Evolutionary conservation across 106 monocot species (phyloP).

Genomic region (Dactylorhiza incarnata): DNA sequence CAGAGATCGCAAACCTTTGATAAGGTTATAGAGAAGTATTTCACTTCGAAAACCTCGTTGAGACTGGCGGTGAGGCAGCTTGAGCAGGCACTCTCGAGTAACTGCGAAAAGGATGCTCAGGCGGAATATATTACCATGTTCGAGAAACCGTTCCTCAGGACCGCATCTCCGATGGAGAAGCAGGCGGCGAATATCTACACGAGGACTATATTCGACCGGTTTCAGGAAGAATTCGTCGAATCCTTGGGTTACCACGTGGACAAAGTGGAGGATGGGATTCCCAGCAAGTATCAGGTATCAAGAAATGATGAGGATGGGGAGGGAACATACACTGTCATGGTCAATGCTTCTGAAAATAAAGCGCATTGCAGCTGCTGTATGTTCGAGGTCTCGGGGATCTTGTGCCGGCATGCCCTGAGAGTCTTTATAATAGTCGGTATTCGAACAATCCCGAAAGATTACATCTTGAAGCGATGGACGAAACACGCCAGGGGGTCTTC

Average conservation of each 20-base stretch:
- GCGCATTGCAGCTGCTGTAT: slow-evolving; percentile 52
- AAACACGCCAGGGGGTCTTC: slow-evolving; percentile 48
- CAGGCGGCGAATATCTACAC: slow-evolving; percentile 60
- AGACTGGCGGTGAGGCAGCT: slow-evolving; percentile 40
- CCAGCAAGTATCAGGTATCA: slow-evolving; percentile 39
- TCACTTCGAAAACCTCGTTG: slow-evolving; percentile 34
- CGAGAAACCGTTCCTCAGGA: slow-evolving; percentile 44
- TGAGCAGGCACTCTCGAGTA: slow-evolving; percentile 28
- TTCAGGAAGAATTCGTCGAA: slow-evolving; percentile 64
- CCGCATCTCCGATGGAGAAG: slow-evolving; percentile 73
- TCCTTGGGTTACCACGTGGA: slow-evolving; percentile 53
- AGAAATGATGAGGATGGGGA: slow-evolving; percentile 40
- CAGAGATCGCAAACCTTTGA: slow-evolving; percentile 28
- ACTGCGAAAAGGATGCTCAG: slow-evolving; percentile 41
- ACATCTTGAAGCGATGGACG: slow-evolving; percentile 69
- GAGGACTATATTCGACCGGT: slow-evolving; percentile 42
- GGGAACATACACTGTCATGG: slow-evolving; percentile 25
- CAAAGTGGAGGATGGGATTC: slow-evolving; percentile 42
- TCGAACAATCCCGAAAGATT: slow-evolving; percentile 49
- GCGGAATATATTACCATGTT: slow-evolving; percentile 50
- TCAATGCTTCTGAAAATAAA: slow-evolving; percentile 33
- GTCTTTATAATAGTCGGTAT: slow-evolving; percentile 44
- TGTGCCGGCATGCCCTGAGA: slow-evolving; percentile 60
- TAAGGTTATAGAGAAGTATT: slow-evolving; percentile 42
- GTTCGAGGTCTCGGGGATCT: slow-evolving; percentile 62